A percentile compares a stretch with the other conserved stretches of the same genome.
Evolutionary conservation across 179 eudicot genomes (phyloP).

Genomic region (Gypsophila paniculata): DNA sequence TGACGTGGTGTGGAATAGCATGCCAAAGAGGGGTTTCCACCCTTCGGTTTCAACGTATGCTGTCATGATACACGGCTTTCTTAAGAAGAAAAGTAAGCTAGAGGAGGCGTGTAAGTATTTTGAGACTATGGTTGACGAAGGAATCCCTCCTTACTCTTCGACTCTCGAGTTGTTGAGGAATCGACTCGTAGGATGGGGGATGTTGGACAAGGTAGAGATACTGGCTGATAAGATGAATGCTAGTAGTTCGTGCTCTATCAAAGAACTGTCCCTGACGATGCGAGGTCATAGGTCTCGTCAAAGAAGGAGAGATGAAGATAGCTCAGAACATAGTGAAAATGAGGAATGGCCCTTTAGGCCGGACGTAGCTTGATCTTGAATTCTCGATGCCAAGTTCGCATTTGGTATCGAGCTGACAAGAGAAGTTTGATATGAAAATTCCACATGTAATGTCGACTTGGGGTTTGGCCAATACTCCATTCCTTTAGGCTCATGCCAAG

Average conservation of each 20-base stretch:
- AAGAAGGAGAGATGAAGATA: conserved; percentile 37
- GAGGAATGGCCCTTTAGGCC: conserved; percentile 38
- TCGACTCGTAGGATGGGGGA: conserved; percentile 60
- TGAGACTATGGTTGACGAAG: conserved; percentile 89
- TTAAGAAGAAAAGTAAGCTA: conserved; percentile 67
- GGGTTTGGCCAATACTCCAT: no score
- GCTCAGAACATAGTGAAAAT: conserved; percentile 56
- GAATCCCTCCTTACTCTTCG: conserved; percentile 69
- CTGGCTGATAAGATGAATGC: conserved; percentile 79
- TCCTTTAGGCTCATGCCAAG: background rate
- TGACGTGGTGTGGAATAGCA: conserved; percentile 52
- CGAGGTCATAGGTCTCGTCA: conserved; percentile 39
- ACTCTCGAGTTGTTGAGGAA: conserved; percentile 72
- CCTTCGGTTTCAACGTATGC: conserved; percentile 77
- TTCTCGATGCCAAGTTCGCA: background rate
- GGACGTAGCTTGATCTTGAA: conserved; percentile 16
- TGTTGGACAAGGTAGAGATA: conserved; percentile 48
- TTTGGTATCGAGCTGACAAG: background rate
- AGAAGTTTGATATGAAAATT: no score
- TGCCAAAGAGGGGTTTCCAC: conserved; percentile 56
- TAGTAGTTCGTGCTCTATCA: conserved; percentile 63
- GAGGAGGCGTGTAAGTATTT: conserved; percentile 77
- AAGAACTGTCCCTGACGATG: conserved; percentile 49
- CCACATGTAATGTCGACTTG: no score
- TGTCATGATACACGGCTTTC: conserved; percentile 80